phyloP scores from a whole-genome alignment of 2,329 filamentous ascomycete species.

The Pestalotiopsis sp. region DNA sequence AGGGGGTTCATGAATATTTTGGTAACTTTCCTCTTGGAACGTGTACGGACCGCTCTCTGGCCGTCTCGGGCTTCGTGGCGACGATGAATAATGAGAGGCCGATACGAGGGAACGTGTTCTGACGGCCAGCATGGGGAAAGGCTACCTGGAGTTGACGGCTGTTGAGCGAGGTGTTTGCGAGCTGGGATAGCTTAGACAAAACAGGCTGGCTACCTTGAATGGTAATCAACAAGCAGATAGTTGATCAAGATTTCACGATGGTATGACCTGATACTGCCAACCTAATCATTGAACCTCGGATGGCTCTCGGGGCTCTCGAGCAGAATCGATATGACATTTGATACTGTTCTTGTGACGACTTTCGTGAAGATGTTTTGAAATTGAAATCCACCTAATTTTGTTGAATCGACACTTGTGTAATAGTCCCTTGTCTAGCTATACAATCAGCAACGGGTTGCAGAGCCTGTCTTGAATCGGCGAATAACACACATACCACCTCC shows the following conservation, averaged over 20 bases:
- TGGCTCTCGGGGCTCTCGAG: not conserved
- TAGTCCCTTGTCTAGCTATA: too few relatives aligned
- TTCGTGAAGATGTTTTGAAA: too few relatives aligned
- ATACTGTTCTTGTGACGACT: too few relatives aligned
- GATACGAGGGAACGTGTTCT: not conserved
- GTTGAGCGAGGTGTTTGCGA: constrained; percentile 8
- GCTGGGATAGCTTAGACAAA: constrained; percentile 6
- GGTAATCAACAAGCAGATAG: constrained; percentile 1
- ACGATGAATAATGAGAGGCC: not conserved
- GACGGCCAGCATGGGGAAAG: not conserved
- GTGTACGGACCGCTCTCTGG: not conserved
- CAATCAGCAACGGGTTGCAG: too few relatives aligned
- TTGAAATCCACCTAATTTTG: too few relatives aligned
- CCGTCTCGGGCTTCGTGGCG: not conserved
- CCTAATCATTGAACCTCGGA: not conserved
- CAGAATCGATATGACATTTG: not conserved
- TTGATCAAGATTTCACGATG: not conserved
- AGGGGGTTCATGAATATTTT: not conserved
- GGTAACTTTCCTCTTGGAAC: not conserved
- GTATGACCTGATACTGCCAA: not conserved
- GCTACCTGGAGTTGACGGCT: not conserved
- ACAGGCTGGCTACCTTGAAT: not conserved
- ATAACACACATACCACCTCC: too few relatives aligned
- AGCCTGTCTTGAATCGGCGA: too few relatives aligned
- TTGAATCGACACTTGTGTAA: too few relatives aligned